Conservation (phyloP, 345 rosid genomes). For the Lepidium sativum region DNA sequence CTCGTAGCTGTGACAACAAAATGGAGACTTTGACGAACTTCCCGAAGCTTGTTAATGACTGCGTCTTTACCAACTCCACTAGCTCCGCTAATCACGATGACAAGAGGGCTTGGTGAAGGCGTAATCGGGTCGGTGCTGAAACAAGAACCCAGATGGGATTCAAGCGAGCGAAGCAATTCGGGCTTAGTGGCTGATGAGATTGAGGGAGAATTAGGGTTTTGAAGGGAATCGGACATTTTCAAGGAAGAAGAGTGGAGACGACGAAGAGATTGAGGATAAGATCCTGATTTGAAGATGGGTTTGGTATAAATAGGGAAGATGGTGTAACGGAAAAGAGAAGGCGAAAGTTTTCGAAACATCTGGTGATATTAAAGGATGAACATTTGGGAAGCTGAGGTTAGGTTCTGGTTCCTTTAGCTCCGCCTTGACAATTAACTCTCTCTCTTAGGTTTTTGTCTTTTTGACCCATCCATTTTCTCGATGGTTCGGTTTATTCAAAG, state of each 20-base stretch:
- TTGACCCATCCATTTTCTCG: neutral
- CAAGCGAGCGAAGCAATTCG: slow-evolving; percentile 65
- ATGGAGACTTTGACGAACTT: slow-evolving; percentile 43
- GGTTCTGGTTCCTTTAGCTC: slow-evolving; percentile 1
- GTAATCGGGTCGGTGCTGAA: slow-evolving; percentile 34
- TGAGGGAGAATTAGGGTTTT: neutral
- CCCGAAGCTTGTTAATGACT: slow-evolving; percentile 50
- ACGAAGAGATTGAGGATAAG: slow-evolving; percentile 9
- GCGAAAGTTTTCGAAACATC: slow-evolving; percentile 43
- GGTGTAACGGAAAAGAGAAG: slow-evolving; percentile 15
- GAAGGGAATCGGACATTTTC: slow-evolving; percentile 41
- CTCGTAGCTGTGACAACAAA: slow-evolving; percentile 81
- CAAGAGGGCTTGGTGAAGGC: slow-evolving; percentile 46
- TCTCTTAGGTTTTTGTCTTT: neutral
- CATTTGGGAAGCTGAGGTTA: neutral
- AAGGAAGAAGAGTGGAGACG: slow-evolving; percentile 25
- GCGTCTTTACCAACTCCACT: slow-evolving; percentile 92
- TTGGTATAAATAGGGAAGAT: slow-evolving; percentile 7
- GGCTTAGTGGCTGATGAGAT: slow-evolving; percentile 19
- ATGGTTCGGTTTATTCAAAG: neutral
- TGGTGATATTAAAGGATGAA: slow-evolving; percentile 1
- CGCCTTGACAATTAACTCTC: neutral
- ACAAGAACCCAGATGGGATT: slow-evolving; percentile 45
- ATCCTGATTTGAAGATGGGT: neutral
- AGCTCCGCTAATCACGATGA: slow-evolving; percentile 70